These are phyloP conservation scores for Euphorbia lathyris DNA, from an alignment of 345 rosid genomes.

Conservation along the genomic window DNA sequence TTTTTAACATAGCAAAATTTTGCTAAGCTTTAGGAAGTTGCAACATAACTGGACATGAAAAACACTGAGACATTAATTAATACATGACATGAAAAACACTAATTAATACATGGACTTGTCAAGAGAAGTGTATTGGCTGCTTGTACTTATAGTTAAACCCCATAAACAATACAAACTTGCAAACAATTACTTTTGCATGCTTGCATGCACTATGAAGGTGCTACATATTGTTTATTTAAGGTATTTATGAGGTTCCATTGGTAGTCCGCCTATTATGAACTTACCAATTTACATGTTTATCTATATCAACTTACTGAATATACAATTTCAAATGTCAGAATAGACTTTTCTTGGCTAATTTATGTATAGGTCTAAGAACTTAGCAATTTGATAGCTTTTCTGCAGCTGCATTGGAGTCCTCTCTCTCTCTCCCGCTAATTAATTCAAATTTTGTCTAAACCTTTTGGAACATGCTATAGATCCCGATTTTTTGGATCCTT, in stretches of 20 bases:
- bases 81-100: not conserved
- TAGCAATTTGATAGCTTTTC: not conserved
- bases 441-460: not conserved
- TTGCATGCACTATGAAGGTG: not conserved
- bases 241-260: not conserved
- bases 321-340: not conserved
- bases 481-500: no score
- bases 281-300: not conserved
- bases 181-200: not conserved
- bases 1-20: slow-evolving; percentile 3
- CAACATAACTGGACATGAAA: not conserved
- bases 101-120: not conserved
- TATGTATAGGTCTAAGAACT: not conserved
- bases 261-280: not conserved
- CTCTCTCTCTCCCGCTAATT: not conserved
- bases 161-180: not conserved
- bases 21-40: not conserved
- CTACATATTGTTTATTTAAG: not conserved
- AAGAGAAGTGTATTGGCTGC: not conserved
- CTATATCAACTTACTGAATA: not conserved
- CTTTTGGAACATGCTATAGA: not conserved
- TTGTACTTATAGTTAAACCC: not conserved
- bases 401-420: not conserved
- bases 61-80: not conserved
- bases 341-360: not conserved